Evolutionary conservation across 2,329 filamentous ascomycete species (phyloP).

Genomic region (Zalaria obscura): DNA sequence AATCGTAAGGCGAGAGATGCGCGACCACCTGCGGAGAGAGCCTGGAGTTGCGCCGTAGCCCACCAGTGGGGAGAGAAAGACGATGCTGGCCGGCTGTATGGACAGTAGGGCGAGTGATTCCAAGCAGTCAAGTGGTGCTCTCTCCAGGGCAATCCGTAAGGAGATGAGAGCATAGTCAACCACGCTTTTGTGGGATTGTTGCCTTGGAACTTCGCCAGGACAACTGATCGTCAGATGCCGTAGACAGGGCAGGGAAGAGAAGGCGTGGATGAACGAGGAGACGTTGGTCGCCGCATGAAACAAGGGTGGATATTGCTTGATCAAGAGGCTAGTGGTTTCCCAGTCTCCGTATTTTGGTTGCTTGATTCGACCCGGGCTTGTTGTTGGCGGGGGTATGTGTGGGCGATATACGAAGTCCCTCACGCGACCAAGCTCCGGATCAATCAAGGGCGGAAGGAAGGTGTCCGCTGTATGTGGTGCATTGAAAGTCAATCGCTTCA

Average conservation of each 20-base stretch:
- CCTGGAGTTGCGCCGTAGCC: conserved; percentile 64
- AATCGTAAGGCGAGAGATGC: conserved; percentile 61
- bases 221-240: conserved; percentile 64
- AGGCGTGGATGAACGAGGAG: conserved; percentile 63
- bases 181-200: conserved; percentile 59
- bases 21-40: conserved; percentile 58
- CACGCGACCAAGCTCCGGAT: conserved; percentile 63
- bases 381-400: conserved; percentile 46
- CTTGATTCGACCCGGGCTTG: conserved; percentile 37
- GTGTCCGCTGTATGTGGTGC: conserved; percentile 65
- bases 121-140: conserved; percentile 50
- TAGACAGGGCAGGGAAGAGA: conserved; percentile 55
- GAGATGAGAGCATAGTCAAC: conserved; percentile 86
- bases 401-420: conserved; percentile 72
- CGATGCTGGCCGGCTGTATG: conserved; percentile 61
- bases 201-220: conserved; percentile 48
- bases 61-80: conserved; percentile 61
- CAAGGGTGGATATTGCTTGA: conserved; percentile 74
- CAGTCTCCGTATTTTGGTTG: conserved; percentile 66
- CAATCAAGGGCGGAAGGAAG: conserved; percentile 71
- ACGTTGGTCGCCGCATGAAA: conserved; percentile 87
- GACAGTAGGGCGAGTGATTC: conserved; percentile 56
- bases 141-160: conserved; percentile 68
- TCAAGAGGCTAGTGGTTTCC: conserved; percentile 67
- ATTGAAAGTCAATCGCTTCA: conserved; percentile 64